Conservation (phyloP, 495 filamentous ascomycete genomes). For the Parathielavia appendiculata region DNA sequence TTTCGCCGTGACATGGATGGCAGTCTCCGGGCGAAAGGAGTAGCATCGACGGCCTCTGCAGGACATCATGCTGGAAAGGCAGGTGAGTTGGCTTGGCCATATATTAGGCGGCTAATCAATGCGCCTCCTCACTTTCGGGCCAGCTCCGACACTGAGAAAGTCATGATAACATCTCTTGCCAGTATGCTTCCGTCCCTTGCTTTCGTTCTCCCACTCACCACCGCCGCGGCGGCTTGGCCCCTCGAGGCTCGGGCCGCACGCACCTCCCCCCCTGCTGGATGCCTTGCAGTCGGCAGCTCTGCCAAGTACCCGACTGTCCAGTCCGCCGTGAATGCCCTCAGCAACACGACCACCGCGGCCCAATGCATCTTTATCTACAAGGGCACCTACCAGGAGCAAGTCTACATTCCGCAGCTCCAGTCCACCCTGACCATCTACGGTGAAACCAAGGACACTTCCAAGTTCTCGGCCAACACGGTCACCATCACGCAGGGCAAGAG, state of each 20-base stretch:
- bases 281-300: conserved; percentile 47
- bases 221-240: neutral
- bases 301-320: conserved; percentile 49
- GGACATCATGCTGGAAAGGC: too few relatives aligned
- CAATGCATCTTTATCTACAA: conserved; percentile 62
- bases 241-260: conserved; percentile 29
- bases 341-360: conserved; percentile 33
- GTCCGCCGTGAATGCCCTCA: conserved; percentile 52
- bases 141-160: too few relatives aligned
- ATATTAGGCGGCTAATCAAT: too few relatives aligned
- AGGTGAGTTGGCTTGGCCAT: too few relatives aligned
- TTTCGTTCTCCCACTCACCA: neutral
- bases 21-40: too few relatives aligned
- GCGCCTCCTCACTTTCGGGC: too few relatives aligned
- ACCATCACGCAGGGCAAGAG: conserved; percentile 48
- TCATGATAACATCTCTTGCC: too few relatives aligned
- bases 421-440: conserved; percentile 57
- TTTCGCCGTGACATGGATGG: too few relatives aligned
- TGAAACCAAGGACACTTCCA: conserved; percentile 51
- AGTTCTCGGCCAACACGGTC: conserved; percentile 54
- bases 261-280: conserved; percentile 47
- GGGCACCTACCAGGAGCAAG: conserved; percentile 55
- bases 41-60: too few relatives aligned
- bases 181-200: neutral
- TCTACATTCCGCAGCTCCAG: conserved; percentile 46